Evolutionary conservation across 257 asterid species (phyloP).

Genomic region (Cruciata laevipes): DNA sequence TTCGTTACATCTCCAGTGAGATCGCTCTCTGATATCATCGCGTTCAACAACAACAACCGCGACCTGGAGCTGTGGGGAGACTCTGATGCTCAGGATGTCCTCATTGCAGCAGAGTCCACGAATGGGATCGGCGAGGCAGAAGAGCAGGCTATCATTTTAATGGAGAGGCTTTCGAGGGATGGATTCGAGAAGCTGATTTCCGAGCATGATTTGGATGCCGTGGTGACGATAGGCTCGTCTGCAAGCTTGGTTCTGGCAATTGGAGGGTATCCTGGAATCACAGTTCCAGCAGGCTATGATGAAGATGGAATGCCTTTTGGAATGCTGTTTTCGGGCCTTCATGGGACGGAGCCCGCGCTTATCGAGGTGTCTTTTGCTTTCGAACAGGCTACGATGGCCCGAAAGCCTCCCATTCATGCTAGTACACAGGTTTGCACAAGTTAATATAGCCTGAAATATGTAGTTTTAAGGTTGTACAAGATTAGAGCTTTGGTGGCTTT

Average conservation of each 20-base stretch:
- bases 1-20: conserved; percentile 38
- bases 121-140: conserved; percentile 44
- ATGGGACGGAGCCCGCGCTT: conserved; percentile 46
- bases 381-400: conserved; percentile 51
- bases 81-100: conserved; percentile 35
- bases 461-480: not conserved
- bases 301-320: conserved; percentile 54
- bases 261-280: conserved; percentile 62
- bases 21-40: conserved; percentile 47
- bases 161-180: conserved; percentile 37
- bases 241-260: conserved; percentile 45
- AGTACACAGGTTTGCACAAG: not conserved
- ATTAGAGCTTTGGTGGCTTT: not conserved
- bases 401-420: conserved; percentile 41
- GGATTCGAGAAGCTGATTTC: conserved; percentile 53
- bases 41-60: conserved; percentile 47
- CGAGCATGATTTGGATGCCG: conserved; percentile 45
- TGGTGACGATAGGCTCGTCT: conserved; percentile 39
- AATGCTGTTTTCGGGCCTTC: conserved; percentile 52
- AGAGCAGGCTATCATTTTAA: conserved; percentile 28
- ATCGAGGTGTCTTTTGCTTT: conserved; percentile 57
- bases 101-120: conserved; percentile 43
- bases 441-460: not conserved
- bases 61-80: conserved; percentile 20
- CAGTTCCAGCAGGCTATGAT: conserved; percentile 56